Evolutionary conservation across 768 basidiomycete species (phyloP).

Genomic region (Boletus rufocinnamomeus): DNA sequence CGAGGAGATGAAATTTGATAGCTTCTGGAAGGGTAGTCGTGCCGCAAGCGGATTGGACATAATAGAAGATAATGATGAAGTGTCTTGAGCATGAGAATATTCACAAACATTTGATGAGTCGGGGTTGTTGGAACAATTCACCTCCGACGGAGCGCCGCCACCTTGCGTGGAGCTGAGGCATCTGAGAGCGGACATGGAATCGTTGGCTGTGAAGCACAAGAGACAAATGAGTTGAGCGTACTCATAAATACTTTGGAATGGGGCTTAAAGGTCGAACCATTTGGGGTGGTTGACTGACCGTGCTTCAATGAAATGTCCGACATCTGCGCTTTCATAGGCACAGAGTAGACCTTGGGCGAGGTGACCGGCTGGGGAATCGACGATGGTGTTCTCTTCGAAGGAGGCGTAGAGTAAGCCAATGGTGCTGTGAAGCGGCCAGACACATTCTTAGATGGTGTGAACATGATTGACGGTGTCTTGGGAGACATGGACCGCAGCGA

Average conservation of each 20-base stretch:
- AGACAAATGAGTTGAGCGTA: conserved; percentile 59
- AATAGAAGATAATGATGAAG: conserved; percentile 47
- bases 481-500: conserved; percentile 39
- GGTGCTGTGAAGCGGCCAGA: conserved; percentile 32
- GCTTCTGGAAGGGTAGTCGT: conserved; percentile 58
- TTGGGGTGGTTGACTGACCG: conserved; percentile 36
- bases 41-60: conserved; percentile 55
- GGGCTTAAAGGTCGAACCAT: conserved; percentile 66
- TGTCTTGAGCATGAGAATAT: conserved; percentile 29
- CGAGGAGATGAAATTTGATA: conserved; percentile 62
- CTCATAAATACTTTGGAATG: conserved; percentile 48
- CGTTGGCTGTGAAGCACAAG: conserved; percentile 39
- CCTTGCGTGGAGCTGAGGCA: conserved; percentile 36
- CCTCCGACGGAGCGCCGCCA: conserved; percentile 28
- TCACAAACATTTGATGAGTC: conserved; percentile 25
- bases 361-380: conserved; percentile 63
- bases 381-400: conserved; percentile 56
- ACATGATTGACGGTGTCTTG: conserved; percentile 27
- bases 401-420: conserved; percentile 40
- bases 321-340: conserved; percentile 41
- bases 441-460: conserved; percentile 37
- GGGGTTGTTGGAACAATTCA: conserved; percentile 31
- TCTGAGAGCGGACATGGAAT: conserved; percentile 38
- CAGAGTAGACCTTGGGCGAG: conserved; percentile 36
- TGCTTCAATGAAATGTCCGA: conserved; percentile 33